These are phyloP conservation scores for Phytophthora idaei DNA, from an alignment of 352 stramenopile species.

Conservation along the genomic window DNA sequence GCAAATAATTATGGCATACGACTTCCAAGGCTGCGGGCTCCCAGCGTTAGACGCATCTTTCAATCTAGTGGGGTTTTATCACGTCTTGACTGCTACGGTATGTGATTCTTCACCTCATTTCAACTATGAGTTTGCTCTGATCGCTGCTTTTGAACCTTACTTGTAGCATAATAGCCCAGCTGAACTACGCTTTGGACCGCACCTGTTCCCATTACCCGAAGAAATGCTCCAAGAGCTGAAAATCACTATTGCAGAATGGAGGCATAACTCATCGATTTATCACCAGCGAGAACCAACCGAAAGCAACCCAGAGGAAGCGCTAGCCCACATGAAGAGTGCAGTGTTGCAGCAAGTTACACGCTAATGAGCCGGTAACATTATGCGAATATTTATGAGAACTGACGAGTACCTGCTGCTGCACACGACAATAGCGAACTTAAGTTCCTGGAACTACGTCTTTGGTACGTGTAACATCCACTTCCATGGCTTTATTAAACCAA, in stretches of 20 bases:
- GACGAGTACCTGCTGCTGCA: not conserved
- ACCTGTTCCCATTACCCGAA: slow-evolving; percentile 58
- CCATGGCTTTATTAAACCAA: too few species aligned
- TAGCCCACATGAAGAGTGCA: slow-evolving; percentile 38
- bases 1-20: slow-evolving; percentile 44
- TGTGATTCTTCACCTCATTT: not conserved
- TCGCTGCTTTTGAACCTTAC: not conserved
- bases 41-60: slow-evolving; percentile 59
- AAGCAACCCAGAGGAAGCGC: slow-evolving; percentile 11
- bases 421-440: too few species aligned
- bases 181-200: slow-evolving; percentile 62
- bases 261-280: slow-evolving; percentile 28
- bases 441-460: too few species aligned
- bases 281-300: slow-evolving; percentile 9
- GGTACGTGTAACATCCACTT: too few species aligned
- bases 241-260: slow-evolving; percentile 40
- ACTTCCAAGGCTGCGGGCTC: slow-evolving; percentile 69
- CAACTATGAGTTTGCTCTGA: not conserved
- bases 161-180: slow-evolving; percentile 27
- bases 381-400: not conserved
- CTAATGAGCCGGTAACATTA: not conserved
- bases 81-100: slow-evolving; percentile 41
- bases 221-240: slow-evolving; percentile 72
- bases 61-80: slow-evolving; percentile 65
- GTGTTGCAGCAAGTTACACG: slow-evolving; percentile 25